Conservation (phyloP, 495 filamentous ascomycete species). For the Mycothermus thermophilus region DNA sequence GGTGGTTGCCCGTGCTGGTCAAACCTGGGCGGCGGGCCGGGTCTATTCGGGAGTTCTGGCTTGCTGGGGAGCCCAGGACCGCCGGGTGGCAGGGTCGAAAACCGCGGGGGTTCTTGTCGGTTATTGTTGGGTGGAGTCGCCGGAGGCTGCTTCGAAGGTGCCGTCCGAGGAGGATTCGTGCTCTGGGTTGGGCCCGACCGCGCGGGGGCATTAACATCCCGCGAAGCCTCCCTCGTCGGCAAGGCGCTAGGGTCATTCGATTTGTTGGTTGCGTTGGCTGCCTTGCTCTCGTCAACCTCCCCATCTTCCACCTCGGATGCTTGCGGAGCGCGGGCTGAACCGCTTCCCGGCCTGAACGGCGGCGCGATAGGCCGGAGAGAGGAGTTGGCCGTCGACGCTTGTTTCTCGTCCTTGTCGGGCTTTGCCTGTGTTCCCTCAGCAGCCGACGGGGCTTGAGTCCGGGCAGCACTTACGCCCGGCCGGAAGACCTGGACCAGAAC, state of each 20-base stretch:
- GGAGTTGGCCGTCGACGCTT: conserved; percentile 14
- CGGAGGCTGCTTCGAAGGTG: conserved; percentile 11
- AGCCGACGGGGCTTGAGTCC: conserved; percentile 8
- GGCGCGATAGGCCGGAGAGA: conserved; percentile 28
- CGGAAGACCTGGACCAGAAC: conserved; percentile 71
- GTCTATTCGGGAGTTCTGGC: conserved; percentile 29
- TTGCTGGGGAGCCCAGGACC: conserved; percentile 23
- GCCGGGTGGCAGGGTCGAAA: conserved; percentile 22
- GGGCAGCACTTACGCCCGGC: conserved; percentile 31
- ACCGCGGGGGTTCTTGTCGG: conserved; percentile 21
- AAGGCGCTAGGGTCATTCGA: conserved; percentile 4
- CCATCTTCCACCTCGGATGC: conserved; percentile 60
- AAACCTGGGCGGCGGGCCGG: conserved; percentile 30
- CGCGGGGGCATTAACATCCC: conserved; percentile 7
- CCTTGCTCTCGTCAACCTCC: conserved; percentile 57
- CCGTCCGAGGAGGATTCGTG: not conserved
- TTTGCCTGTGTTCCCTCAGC: conserved; percentile 17
- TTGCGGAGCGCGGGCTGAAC: conserved; percentile 17
- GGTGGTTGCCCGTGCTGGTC: conserved; percentile 20
- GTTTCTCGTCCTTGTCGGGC: conserved; percentile 21
- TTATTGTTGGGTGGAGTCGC: conserved; percentile 5
- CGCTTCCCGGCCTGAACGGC: conserved; percentile 32
- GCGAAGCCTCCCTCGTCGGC: conserved; percentile 7
- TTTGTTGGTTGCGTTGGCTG: conserved; percentile 7
- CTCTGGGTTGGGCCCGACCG: too few species aligned